Base-by-base conservation (phyloP, 768 basidiomycete genomes). In the Hypsizygus marmoreus region DNA sequence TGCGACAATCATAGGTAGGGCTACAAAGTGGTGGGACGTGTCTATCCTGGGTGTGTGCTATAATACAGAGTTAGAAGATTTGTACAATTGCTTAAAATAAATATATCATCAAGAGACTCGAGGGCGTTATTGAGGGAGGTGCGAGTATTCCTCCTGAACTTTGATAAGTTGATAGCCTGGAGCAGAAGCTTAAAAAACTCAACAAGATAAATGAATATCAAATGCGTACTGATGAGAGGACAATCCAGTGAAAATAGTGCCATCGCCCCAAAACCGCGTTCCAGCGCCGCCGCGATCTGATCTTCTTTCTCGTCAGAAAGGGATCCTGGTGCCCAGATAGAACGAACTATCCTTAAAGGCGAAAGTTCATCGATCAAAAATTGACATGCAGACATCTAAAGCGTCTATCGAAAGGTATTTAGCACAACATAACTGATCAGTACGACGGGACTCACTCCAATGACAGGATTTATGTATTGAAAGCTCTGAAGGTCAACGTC, bases 291-390 rank as follows among this genome's bases (percentile, higher is more conserved):
- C 58, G 68, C 63, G 12, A 72, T 54, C 41, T 70, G 67, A 25
- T 74, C 70, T 33, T 74, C 74, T 26, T 51, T 51, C 8, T 50
- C 54, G 11, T 56, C 48, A 25, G 57, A 20, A 23, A 26, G 26
- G 10, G 57, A 32, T 13, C 49, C 50, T 12, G 60, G 56, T 6
- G 62, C 56, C 67, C 68, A 69, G 7, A 58, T 49, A 12, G 56
- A 53, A 33, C 61, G 59, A 16, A 62, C 46, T 14, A 63, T 52
- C 19, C 69, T 69, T 16, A 71, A 56, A 32, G 68, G 58, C 31
- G 66, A 67, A 28, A 75, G 66, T 55, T 76, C 75, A 37, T 69
- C 69, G 37, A 72, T 67, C 52, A 77, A 67, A 24, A 74, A 64
- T 19, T 68, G 62, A 50, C 70, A 72, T 26, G 74, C 71, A 34